phyloP scores from a whole-genome alignment of 208 protist species.

The Leishmania braziliensis region DNA sequence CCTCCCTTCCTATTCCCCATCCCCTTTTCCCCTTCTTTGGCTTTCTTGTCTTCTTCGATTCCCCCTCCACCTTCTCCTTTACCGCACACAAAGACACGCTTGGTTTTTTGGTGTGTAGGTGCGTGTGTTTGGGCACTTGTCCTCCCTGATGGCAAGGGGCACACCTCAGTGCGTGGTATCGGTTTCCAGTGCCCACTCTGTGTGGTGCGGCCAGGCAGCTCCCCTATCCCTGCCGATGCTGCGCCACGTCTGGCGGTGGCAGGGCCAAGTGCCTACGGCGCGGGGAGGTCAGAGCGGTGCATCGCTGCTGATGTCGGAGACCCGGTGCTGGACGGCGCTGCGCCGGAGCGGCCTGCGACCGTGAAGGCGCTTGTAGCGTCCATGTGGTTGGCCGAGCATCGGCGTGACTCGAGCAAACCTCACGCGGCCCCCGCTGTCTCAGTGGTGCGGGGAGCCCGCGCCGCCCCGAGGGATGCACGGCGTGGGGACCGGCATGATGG shows the following conservation, averaged over 20 bases:
- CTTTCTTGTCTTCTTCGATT: not conserved
- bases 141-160: too few species aligned
- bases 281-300: not conserved
- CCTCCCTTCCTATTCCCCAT: not conserved
- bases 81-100: not conserved
- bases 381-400: not conserved
- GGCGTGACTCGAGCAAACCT: not conserved
- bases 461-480: not conserved
- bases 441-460: not conserved
- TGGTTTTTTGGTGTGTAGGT: not conserved
- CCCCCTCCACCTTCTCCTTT: not conserved
- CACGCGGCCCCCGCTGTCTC: not conserved
- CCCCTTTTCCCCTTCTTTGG: not conserved
- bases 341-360: not conserved
- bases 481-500: not conserved
- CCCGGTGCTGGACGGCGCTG: not conserved
- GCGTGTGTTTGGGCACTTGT: not conserved
- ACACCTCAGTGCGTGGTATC: not conserved
- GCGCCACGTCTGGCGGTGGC: not conserved
- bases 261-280: not conserved
- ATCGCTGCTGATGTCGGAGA: not conserved
- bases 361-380: not conserved
- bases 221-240: not conserved
- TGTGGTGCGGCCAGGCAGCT: not conserved
- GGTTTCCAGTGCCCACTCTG: not conserved